Evolutionary conservation across 2,329 filamentous ascomycete genomes (phyloP).

Genomic region (Colletotrichum spinosum): DNA sequence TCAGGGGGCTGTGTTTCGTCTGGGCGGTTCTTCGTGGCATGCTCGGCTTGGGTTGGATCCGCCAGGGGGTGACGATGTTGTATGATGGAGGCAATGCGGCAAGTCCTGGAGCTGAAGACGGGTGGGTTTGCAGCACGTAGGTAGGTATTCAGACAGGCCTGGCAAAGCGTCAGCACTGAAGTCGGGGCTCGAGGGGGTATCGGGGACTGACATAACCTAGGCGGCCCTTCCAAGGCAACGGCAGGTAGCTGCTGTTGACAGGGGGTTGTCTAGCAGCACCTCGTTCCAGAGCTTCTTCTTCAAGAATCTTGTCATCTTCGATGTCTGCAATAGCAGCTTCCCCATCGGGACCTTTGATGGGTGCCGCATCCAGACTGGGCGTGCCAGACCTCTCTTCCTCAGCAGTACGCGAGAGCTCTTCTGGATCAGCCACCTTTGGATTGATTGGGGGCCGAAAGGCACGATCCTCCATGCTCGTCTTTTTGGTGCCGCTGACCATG

Average conservation of each 20-base stretch:
- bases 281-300: constrained; percentile 46
- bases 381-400: constrained; percentile 29
- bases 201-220: constrained; percentile 81
- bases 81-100: constrained; percentile 88
- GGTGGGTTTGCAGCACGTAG: constrained; percentile 83
- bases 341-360: constrained; percentile 40
- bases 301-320: constrained; percentile 21
- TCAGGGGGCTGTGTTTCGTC: constrained; percentile 79
- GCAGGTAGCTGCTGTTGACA: constrained; percentile 85
- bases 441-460: constrained; percentile 1
- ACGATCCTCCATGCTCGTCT: neutral
- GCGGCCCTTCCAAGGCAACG: constrained; percentile 90
- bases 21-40: constrained; percentile 86
- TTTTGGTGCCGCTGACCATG: constrained; percentile 38
- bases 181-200: no score
- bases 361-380: constrained; percentile 37
- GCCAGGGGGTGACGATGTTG: constrained; percentile 87
- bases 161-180: constrained; percentile 8
- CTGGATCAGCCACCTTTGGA: constrained; percentile 3
- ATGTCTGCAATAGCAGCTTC: constrained; percentile 41
- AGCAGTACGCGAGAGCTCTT: constrained; percentile 20
- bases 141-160: constrained; percentile 94
- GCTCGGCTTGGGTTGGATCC: constrained; percentile 81
- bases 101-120: constrained; percentile 91
- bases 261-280: constrained; percentile 71